These are phyloP conservation scores for Picochlorum sp. DNA, from an alignment of 139 green algal genomes.

Conservation along the genomic window DNA sequence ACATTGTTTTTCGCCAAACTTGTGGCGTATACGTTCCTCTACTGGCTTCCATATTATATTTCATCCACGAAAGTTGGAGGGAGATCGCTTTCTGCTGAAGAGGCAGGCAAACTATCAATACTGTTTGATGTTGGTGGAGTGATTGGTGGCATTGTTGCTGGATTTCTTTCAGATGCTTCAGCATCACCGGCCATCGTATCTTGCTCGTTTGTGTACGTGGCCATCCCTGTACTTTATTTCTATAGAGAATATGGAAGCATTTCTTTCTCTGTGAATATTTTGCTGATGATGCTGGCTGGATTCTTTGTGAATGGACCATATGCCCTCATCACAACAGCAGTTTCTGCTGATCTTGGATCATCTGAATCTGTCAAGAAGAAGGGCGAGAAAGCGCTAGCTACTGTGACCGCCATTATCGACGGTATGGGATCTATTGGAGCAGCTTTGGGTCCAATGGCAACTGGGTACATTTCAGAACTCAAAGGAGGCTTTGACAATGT, in stretches of 20 bases:
- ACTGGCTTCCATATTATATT: conserved; percentile 98
- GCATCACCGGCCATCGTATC: conserved; percentile 58
- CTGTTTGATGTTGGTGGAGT: conserved; percentile 93
- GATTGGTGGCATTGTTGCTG: conserved; percentile 74
- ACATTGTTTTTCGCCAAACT: conserved; percentile 97
- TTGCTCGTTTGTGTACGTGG: conserved; percentile 63
- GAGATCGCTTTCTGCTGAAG: conserved; percentile 46
- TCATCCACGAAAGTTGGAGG: conserved; percentile 62
- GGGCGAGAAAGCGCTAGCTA: conserved; percentile 75
- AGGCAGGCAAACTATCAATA: conserved; percentile 73
- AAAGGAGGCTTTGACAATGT: conserved; percentile 75
- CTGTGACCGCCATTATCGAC: conserved; percentile 96
- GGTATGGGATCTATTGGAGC: conserved; percentile 90
- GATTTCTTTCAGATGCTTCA: conserved; percentile 73
- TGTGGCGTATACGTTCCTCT: conserved; percentile 96
- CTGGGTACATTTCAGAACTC: conserved; percentile 68
- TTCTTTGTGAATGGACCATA: conserved; percentile 95
- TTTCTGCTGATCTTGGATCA: conserved; percentile 88
- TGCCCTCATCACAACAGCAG: conserved; percentile 92
- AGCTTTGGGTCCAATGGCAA: conserved; percentile 82
- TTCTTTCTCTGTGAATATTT: conserved; percentile 60
- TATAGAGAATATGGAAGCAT: conserved; percentile 62
- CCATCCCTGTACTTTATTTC: conserved; percentile 72
- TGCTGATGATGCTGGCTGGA: conserved; percentile 77
- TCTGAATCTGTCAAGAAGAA: conserved; percentile 62